These are phyloP conservation scores for Saksenaea oblongispora DNA, from an alignment of 371 early-diverging fungal species.

Conservation along the genomic window DNA sequence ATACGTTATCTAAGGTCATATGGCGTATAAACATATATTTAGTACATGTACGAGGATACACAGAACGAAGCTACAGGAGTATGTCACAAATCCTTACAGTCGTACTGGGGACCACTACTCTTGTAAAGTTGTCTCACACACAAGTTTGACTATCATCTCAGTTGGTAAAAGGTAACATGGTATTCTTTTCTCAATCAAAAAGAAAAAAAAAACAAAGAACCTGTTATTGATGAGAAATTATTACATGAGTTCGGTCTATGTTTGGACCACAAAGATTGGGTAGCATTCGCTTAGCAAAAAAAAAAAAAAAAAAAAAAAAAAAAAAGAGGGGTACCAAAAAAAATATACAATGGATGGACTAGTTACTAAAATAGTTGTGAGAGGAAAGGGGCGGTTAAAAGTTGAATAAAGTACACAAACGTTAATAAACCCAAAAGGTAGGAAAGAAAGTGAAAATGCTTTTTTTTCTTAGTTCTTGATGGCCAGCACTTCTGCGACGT, in stretches of 20 bases:
- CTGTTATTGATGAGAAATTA: not conserved
- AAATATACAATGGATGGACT: not conserved
- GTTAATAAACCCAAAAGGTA: not conserved
- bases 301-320: not conserved
- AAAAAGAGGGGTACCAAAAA: not conserved
- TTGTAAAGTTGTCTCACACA: no score
- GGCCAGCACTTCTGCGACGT: conserved; percentile 12
- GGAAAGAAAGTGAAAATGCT: not conserved
- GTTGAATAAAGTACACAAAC: not conserved
- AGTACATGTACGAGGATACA: no score
- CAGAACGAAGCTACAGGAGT: no score
- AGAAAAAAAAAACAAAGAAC: not conserved
- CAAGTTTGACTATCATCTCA: no score
- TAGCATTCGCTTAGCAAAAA: not conserved
- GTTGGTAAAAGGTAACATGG: no score
- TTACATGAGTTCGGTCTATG: not conserved
- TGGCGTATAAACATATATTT: no score
- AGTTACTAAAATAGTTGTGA: not conserved
- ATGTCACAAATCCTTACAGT: no score
- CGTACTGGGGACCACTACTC: no score
- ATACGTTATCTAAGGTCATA: no score
- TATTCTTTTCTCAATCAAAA: not conserved
- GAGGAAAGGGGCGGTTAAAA: not conserved
- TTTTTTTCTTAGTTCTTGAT: conserved; percentile 16
- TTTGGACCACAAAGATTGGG: not conserved